Conservation (phyloP, 1,284 basidiomycete species). For the Bondarzewia mesenterica region DNA sequence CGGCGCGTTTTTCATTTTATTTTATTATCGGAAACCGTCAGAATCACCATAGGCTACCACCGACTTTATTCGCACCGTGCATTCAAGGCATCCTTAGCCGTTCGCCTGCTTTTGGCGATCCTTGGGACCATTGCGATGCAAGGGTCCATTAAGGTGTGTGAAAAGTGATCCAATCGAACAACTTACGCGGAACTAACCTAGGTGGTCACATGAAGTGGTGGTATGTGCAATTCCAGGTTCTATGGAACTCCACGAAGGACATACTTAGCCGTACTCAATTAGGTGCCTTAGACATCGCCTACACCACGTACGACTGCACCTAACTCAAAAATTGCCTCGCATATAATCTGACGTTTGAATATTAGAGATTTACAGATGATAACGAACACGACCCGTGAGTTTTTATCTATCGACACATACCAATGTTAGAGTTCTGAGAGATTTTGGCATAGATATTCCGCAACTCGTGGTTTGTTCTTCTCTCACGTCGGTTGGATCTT, state of each 20-base stretch:
- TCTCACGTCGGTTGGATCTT: slow-evolving; percentile 86
- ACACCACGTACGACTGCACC: slow-evolving; percentile 54
- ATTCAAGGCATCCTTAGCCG: slow-evolving; percentile 49
- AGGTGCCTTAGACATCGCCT: slow-evolving; percentile 72
- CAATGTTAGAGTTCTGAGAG: not conserved
- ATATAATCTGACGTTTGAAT: not conserved
- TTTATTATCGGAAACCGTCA: slow-evolving; percentile 17
- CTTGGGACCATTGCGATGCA: slow-evolving; percentile 68
- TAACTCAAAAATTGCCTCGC: not conserved
- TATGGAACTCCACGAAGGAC: not conserved
- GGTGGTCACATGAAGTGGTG: slow-evolving; percentile 17
- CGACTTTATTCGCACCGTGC: slow-evolving; percentile 69
- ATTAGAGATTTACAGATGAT: slow-evolving; percentile 69
- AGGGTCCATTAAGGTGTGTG: slow-evolving; percentile 46
- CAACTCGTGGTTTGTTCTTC: slow-evolving; percentile 63
- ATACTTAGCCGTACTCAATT: too few relatives aligned
- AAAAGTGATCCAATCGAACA: slow-evolving; percentile 33
- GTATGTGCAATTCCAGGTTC: slow-evolving; percentile 12
- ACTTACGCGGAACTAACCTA: slow-evolving; percentile 15
- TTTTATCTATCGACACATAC: not conserved
- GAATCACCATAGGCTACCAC: slow-evolving; percentile 72
- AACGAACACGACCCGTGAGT: slow-evolving; percentile 63
- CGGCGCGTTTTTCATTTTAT: not conserved
- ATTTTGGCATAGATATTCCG: slow-evolving; percentile 48
- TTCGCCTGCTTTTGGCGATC: slow-evolving; percentile 51